Base-by-base conservation (phyloP, 257 asterid genomes). In the Lavandula angustifolia region DNA sequence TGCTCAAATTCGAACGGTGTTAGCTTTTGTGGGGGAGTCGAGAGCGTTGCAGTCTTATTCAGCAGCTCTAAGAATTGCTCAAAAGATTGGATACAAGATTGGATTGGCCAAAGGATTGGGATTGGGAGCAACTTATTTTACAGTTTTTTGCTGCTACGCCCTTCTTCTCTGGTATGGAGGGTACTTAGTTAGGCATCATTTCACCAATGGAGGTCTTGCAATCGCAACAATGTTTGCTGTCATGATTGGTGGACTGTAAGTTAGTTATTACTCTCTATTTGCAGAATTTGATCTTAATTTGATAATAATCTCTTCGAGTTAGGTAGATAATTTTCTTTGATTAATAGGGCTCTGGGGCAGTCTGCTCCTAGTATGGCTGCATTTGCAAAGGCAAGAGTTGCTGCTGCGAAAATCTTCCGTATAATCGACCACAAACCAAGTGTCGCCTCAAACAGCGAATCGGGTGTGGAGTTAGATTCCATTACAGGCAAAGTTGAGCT, bases 181-280 rank as follows among this genome's bases (percentile, higher is more conserved):
- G 5, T 88, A 84, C 70, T 60, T 91, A 64, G 95, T 91, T 69
- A 80, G 98, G 80, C 96, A 91, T 70, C 98, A 82, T 67, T 83
- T 59, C 59, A 88, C 98, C 16, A 88, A 91, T 58, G 98, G 98
- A 48, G 98, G 98, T 44, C 89, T 91, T 46, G 98, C 98, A 5
- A 91, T 91, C 17, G 91, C 98, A 18, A 91, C 98, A 13, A 88
- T 86, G 95, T 91, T 91, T 58, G 94, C 98, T 0, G 98, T 91
- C 14, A 91, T 91, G 98, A 88, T 91, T 16, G 98, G 98, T 77
- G 98, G 98, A 32, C 73, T 91, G 98, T 91, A 78, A 85, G 98
- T 86, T 44, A 22, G 59, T 17, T 7, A 10, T n/a, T 17, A 22
- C 27, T 4, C 16, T 3, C 48, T 53, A 49, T 50, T 9, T 40